phyloP scores from a whole-genome alignment of 2,329 filamentous ascomycete species.

The Epichloe typhina region DNA sequence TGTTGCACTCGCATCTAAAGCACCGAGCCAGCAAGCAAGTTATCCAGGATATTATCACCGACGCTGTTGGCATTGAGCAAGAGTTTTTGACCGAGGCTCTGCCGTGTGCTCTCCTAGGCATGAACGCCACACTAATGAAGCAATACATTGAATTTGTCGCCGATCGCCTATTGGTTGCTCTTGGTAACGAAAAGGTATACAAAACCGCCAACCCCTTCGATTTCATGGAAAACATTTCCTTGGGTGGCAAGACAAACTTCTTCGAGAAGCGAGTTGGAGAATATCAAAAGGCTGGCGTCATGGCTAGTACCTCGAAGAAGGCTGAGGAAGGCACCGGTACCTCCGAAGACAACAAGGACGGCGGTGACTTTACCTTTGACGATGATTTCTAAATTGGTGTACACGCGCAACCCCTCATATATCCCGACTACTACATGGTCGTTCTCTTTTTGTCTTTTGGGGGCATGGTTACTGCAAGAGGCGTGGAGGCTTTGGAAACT shows the following conservation, averaged over 20 bases:
- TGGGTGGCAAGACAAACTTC: constrained; percentile 99
- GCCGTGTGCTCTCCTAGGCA: constrained; percentile 83
- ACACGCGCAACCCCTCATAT: constrained; percentile 12
- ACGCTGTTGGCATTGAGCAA: constrained; percentile 89
- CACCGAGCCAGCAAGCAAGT: constrained; percentile 73
- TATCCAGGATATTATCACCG: constrained; percentile 78
- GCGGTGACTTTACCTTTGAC: constrained; percentile 82
- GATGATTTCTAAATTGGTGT: constrained; percentile 71
- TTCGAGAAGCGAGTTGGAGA: constrained; percentile 99
- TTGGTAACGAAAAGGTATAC: constrained; percentile 92
- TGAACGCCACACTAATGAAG: constrained; percentile 97
- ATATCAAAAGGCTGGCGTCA: constrained; percentile 99
- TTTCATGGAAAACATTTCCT: constrained; percentile 99
- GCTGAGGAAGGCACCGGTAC: constrained; percentile 37
- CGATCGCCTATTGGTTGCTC: constrained; percentile 80
- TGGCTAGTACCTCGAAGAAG: constrained; percentile 73
- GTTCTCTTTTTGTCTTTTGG: constrained; percentile 8
- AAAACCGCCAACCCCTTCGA: constrained; percentile 92
- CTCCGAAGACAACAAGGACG: constrained; percentile 36
- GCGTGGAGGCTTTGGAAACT: constrained; percentile 5
- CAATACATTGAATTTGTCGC: constrained; percentile 99
- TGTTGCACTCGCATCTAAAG: constrained; percentile 94
- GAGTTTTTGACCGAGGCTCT: constrained; percentile 96
- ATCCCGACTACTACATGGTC: not conserved
- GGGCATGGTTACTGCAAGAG: constrained; percentile 12